phyloP scores from a whole-genome alignment of 2,329 filamentous ascomycete genomes.

The Mycosphaerella sp. region DNA sequence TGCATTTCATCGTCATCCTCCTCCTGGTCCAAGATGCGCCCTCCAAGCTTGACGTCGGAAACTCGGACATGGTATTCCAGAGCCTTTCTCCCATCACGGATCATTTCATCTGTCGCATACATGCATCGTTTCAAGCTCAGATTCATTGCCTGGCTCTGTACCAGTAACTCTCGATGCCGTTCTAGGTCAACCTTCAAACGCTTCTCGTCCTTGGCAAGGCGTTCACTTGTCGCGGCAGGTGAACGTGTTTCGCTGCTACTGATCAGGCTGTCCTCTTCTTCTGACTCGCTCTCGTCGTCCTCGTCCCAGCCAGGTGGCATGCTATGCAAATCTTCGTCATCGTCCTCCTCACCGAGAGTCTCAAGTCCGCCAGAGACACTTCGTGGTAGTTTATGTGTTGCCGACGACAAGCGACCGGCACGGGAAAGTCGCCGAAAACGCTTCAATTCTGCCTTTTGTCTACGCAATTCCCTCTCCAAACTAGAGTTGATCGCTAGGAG shows the following conservation, averaged over 20 bases:
- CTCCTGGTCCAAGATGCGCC: conserved; percentile 57
- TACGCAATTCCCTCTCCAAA: conserved; percentile 81
- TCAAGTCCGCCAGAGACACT: conserved; percentile 32
- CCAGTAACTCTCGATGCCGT: conserved; percentile 80
- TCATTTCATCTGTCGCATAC: conserved; percentile 82
- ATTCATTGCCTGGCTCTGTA: conserved; percentile 92
- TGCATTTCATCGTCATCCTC: conserved; percentile 5
- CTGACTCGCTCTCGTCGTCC: conserved; percentile 27
- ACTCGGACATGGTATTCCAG: conserved; percentile 73
- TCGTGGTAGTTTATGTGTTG: conserved; percentile 31
- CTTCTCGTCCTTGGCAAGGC: conserved; percentile 70
- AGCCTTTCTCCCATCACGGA: conserved; percentile 80
- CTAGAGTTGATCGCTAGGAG: conserved; percentile 92
- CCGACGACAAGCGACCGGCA: conserved; percentile 64
- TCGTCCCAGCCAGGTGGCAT: conserved; percentile 31
- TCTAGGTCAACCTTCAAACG: conserved; percentile 76
- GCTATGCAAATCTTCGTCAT: conserved; percentile 16
- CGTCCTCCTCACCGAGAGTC: conserved; percentile 32
- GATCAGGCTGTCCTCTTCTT: conserved; percentile 29
- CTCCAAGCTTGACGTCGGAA: conserved; percentile 74
- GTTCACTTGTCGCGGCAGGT: conserved; percentile 38
- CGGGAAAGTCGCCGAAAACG: conserved; percentile 80
- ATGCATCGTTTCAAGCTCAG: conserved; percentile 86
- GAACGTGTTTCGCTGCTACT: conserved; percentile 27
- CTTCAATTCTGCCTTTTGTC: conserved; percentile 81